Evolutionary conservation across 2,329 filamentous ascomycete species (phyloP).

Genomic region (Berkeleyomyces rouxiae): DNA sequence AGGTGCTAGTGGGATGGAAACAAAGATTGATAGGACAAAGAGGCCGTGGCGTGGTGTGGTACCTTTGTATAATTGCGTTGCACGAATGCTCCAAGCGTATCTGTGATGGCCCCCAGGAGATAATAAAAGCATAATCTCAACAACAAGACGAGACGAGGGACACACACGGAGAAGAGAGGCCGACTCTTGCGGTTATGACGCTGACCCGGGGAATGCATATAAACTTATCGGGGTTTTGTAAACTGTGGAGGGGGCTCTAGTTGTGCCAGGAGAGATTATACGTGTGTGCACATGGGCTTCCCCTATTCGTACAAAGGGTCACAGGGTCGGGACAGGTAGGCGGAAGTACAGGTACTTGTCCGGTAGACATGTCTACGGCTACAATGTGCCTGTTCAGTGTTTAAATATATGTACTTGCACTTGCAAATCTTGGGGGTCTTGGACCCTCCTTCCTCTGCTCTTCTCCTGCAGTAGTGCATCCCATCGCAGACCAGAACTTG

Average conservation of each 20-base stretch:
- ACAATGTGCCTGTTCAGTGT: too few species aligned
- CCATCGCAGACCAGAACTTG: background rate
- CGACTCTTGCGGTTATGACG: background rate
- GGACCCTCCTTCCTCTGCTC: background rate
- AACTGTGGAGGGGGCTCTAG: too few species aligned
- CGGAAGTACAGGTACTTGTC: too few species aligned
- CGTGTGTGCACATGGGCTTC: too few species aligned
- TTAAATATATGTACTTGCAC: background rate
- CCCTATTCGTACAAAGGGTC: too few species aligned
- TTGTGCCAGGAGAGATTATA: too few species aligned
- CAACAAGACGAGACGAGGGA: background rate
- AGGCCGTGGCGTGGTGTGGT: background rate
- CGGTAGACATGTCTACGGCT: too few species aligned
- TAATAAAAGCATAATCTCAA: background rate
- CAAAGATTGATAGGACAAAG: background rate
- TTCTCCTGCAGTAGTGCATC: constrained; percentile 5
- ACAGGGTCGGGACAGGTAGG: too few species aligned
- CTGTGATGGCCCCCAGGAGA: background rate
- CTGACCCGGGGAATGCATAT: background rate
- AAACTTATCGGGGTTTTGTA: background rate
- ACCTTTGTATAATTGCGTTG: background rate
- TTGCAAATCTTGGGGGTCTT: background rate
- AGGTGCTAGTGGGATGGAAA: background rate
- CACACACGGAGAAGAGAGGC: background rate
- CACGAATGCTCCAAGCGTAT: background rate